Conservation (phyloP, 768 basidiomycete genomes). For the Pleurotus sapidus region DNA sequence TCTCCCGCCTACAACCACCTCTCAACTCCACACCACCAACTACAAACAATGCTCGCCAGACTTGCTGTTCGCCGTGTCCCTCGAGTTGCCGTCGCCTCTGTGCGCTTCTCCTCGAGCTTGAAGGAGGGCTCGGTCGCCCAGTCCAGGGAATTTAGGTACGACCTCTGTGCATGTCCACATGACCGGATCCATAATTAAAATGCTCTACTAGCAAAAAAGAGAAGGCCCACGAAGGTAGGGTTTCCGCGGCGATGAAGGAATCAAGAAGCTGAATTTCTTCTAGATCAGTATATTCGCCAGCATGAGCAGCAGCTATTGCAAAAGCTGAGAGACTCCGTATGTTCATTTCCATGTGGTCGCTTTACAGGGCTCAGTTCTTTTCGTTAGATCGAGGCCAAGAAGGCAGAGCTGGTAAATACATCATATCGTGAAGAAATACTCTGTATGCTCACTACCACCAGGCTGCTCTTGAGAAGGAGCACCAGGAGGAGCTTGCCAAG, state of each 20-base stretch:
- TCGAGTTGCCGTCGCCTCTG: constrained; percentile 29
- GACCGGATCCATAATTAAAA: constrained; percentile 17
- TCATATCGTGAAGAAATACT: background rate
- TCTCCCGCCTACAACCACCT: constrained; percentile 12
- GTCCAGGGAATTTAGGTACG: constrained; percentile 62
- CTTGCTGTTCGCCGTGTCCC: constrained; percentile 41
- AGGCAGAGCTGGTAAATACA: constrained; percentile 28
- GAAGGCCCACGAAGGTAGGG: constrained; percentile 56
- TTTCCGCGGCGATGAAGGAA: background rate
- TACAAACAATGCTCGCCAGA: constrained; percentile 38
- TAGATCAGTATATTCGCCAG: constrained; percentile 63
- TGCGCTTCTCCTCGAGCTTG: constrained; percentile 35
- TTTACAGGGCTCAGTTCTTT: background rate
- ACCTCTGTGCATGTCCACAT: constrained; percentile 12
- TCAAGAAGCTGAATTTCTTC: constrained; percentile 8
- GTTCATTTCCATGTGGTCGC: constrained; percentile 12
- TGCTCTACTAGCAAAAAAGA: constrained; percentile 58
- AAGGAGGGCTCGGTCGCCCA: constrained; percentile 60
- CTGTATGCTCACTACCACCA: constrained; percentile 3
- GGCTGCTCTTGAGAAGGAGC: constrained; percentile 20
- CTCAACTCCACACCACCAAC: constrained; percentile 18
- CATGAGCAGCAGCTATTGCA: constrained; percentile 56
- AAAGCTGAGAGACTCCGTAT: constrained; percentile 57
- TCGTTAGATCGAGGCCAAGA: constrained; percentile 30
- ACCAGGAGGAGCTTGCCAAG: constrained; percentile 13